Evolutionary conservation across 768 basidiomycete genomes (phyloP).

Genomic region (Pulveroboletus sp.): DNA sequence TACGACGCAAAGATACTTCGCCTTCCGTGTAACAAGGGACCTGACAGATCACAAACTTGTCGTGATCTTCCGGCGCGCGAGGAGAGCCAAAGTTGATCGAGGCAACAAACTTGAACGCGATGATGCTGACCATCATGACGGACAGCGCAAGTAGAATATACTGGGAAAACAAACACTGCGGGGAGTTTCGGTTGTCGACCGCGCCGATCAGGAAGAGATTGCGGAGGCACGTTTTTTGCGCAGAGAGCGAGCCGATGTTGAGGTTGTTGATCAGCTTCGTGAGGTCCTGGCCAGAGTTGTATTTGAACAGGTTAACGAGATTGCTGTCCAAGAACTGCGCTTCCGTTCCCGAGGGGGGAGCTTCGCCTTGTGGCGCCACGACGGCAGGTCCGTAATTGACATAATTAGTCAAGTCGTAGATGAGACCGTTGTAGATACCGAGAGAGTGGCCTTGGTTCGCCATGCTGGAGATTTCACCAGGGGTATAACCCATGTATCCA

Average conservation of each 20-base stretch:
- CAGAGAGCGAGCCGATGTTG: conserved; percentile 59
- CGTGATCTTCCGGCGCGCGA: conserved; percentile 89
- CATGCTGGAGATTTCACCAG: conserved; percentile 69
- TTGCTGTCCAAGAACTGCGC: conserved; percentile 68
- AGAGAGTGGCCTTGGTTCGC: conserved; percentile 62
- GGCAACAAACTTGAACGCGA: conserved; percentile 94
- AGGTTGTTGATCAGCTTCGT: conserved; percentile 70
- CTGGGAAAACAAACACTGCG: conserved; percentile 88
- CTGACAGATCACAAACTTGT: conserved; percentile 97
- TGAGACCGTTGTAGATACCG: conserved; percentile 81
- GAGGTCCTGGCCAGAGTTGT: conserved; percentile 73
- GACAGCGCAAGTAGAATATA: conserved; percentile 91
- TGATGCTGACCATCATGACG: conserved; percentile 89
- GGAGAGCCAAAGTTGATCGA: conserved; percentile 79
- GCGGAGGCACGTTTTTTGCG: conserved; percentile 85
- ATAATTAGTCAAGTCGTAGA: conserved; percentile 89
- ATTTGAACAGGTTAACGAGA: conserved; percentile 74
- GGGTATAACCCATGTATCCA: conserved; percentile 86
- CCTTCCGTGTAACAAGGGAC: conserved; percentile 99
- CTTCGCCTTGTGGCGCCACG: conserved; percentile 45
- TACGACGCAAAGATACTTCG: conserved; percentile 75
- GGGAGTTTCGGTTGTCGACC: conserved; percentile 88
- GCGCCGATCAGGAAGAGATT: conserved; percentile 92
- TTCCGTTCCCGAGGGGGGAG: conserved; percentile 41
- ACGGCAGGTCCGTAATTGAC: conserved; percentile 65